Evolutionary conservation across 164 flowering plant species (phyloP).

Genomic region (Buxus sempervirens): DNA sequence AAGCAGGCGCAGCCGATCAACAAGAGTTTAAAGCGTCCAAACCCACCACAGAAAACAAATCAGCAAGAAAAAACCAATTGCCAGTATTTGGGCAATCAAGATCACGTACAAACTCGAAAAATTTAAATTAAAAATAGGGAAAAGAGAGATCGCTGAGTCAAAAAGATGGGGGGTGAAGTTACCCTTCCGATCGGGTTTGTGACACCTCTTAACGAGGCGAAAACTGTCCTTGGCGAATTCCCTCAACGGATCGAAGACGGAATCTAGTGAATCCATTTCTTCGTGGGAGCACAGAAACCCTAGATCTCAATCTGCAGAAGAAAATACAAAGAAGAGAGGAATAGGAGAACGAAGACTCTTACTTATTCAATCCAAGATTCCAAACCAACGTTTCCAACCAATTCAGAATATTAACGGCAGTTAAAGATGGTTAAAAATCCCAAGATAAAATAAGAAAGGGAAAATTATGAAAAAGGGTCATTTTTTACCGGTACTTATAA

Average conservation of each 20-base stretch:
- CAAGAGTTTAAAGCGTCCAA: no score
- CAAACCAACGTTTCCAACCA: no score
- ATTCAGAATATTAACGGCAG: no score
- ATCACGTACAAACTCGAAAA: constrained; percentile 4
- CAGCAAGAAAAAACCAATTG: no score
- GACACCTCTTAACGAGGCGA: constrained; percentile 73
- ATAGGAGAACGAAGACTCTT: neutral
- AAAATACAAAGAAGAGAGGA: neutral
- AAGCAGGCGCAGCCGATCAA: constrained; percentile 2
- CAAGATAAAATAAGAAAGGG: no score
- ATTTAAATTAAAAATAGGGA: neutral
- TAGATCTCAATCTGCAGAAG: neutral
- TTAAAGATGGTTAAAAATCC: no score
- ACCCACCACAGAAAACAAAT: no score
- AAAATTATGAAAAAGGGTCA: no score
- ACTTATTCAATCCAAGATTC: no score
- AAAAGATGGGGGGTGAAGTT: neutral
- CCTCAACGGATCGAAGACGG: constrained; percentile 63
- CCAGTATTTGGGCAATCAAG: neutral
- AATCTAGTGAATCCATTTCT: constrained; percentile 59
- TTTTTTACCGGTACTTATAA: no score
- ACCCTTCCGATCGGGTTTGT: constrained; percentile 81
- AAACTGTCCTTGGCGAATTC: constrained; percentile 69
- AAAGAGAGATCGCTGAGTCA: neutral
- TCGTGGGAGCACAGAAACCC: neutral